Conservation (phyloP, 2,329 filamentous ascomycete genomes). For the Tolypocladium paradoxum region DNA sequence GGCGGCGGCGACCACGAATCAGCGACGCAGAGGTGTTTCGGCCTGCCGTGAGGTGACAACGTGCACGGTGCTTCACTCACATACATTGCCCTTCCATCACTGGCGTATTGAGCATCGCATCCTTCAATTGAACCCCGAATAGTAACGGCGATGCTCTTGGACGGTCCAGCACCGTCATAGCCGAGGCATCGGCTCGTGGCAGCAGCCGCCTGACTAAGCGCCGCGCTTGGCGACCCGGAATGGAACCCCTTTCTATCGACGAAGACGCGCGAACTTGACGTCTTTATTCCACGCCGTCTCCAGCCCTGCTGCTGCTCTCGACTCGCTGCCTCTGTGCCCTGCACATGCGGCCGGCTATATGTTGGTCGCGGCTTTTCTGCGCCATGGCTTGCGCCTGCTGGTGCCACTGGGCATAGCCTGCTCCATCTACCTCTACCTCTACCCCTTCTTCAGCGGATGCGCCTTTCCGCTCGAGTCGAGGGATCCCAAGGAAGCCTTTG, state of each 20-base stretch:
- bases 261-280: neutral
- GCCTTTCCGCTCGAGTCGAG: conserved; percentile 55
- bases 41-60: neutral
- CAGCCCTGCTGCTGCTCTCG: neutral
- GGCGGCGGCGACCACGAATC: no score
- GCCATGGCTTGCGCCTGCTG: conserved; percentile 43
- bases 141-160: neutral
- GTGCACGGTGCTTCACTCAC: neutral
- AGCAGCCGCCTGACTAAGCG: neutral
- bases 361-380: conserved; percentile 41
- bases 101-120: neutral
- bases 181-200: neutral
- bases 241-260: neutral
- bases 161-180: neutral
- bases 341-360: conserved; percentile 34
- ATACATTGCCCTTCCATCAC: neutral
- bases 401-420: conserved; percentile 55
- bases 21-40: neutral
- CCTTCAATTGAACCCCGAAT: neutral
- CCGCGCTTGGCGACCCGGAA: neutral
- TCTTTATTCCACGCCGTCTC: neutral
- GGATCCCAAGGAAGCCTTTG: conserved; percentile 20
- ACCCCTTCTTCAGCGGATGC: conserved; percentile 71
- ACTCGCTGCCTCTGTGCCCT: neutral
- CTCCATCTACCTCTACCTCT: conserved; percentile 76